These are phyloP conservation scores for Hypomyces rosellus DNA, from an alignment of 2,329 filamentous ascomycete species.

Conservation along the genomic window DNA sequence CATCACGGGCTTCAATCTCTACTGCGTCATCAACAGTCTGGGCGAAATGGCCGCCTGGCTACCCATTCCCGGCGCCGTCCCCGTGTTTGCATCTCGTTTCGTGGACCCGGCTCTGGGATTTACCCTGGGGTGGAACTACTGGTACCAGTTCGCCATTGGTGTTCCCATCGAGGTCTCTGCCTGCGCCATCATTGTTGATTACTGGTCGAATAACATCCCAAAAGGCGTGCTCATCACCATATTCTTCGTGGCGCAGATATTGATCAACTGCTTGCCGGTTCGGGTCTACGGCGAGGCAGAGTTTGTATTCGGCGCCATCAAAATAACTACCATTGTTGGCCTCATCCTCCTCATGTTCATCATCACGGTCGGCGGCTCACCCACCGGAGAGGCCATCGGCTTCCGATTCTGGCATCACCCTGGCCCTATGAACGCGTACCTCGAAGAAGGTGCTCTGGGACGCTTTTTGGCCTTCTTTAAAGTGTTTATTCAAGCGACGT, in stretches of 20 bases:
- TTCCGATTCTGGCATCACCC: conserved; percentile 41
- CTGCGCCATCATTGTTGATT: conserved; percentile 41
- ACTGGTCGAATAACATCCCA: conserved; percentile 29
- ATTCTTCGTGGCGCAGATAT: conserved; percentile 32
- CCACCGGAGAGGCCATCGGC: conserved; percentile 36
- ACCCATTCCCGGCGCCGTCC: conserved; percentile 48
- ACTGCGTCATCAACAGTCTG: conserved; percentile 42
- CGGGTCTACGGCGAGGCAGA: conserved; percentile 49
- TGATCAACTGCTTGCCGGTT: conserved; percentile 33
- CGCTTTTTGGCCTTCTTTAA: conserved; percentile 38
- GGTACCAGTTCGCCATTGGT: conserved; percentile 43
- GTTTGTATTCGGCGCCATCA: conserved; percentile 42
- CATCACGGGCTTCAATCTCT: conserved; percentile 41
- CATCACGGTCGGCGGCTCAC: conserved; percentile 41
- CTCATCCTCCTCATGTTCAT: conserved; percentile 45
- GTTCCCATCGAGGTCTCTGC: conserved; percentile 43
- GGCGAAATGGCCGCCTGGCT: conserved; percentile 58
- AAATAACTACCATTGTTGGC: conserved; percentile 43
- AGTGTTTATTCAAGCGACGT: conserved; percentile 42
- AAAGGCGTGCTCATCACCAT: conserved; percentile 29
- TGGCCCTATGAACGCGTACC: conserved; percentile 36
- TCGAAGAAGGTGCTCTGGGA: conserved; percentile 30
- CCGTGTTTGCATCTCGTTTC: conserved; percentile 42
- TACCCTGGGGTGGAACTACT: conserved; percentile 46
- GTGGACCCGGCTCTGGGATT: conserved; percentile 41